Base-by-base conservation (phyloP, 805 yeast genomes). In the Yamadazyma tumulicola region DNA sequence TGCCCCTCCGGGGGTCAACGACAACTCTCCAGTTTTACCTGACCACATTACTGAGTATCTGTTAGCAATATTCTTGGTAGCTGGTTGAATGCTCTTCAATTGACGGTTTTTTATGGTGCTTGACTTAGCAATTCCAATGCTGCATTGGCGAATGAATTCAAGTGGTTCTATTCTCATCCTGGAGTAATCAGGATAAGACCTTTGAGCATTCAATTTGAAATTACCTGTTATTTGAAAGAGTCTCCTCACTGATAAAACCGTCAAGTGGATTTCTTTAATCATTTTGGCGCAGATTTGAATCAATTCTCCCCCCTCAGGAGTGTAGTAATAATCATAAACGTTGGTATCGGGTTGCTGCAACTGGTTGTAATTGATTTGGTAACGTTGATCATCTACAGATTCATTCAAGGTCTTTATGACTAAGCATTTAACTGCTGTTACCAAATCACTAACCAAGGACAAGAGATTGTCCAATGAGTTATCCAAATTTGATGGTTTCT, bases 131-230 rank as follows among this genome's bases (percentile, higher is more conserved):
- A 82, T 60, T 0, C 84, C 86, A 31, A 62, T 54, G 0, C 88
- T 74, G 45, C 88, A 81, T 37, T 67, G 69, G 36, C 66, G 68
- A 19, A 83, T 72, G 54, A 84, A 83, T 6, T 68, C 70, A 6
- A 69, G 72, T 0, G 88, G 79, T 5, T 78, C 69, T 3, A 84
- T 69, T 39, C 72, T 68, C 55, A 79, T 73, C 17, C 54, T 55
- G 7, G 69, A 57, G 43, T 82, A 82, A 52, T 85, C 83, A 1
- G 86, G 81, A 49, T 82, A 84, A 14, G 75, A 63, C 48, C 87
- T 70, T 26, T 76, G 79, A 3, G 48, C 20, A 15, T 77, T 72
- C 29, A 83, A 59, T 47, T 71, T 72, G 52, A 81, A 80, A 43
- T 81, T 85, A n/a, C 83, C 83, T n/a, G 79, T 72, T 13, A 75